Conservation (phyloP, 1,284 basidiomycete genomes). For the Cutaneotrichosporon cavernicola region DNA sequence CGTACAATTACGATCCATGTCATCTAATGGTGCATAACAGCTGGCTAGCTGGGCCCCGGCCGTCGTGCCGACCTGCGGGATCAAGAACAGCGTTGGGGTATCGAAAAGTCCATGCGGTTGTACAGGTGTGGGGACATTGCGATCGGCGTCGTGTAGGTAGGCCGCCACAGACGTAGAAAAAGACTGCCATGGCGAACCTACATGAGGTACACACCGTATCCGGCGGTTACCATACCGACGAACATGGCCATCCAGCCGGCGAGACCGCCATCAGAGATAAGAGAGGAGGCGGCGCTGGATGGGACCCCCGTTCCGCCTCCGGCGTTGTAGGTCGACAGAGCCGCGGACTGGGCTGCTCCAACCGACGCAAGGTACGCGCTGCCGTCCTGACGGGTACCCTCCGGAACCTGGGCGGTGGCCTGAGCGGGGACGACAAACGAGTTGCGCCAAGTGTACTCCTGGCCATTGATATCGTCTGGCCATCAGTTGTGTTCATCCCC, state of each 20-base stretch:
- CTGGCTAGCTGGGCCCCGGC: constrained; percentile 7
- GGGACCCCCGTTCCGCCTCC: neutral
- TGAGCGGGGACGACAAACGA: constrained; percentile 34
- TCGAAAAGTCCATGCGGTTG: constrained; percentile 7
- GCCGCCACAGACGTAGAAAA: neutral
- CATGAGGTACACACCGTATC: constrained; percentile 5
- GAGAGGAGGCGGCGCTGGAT: neutral
- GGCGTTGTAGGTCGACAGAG: neutral
- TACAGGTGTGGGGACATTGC: constrained; percentile 2
- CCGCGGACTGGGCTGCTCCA: constrained; percentile 2
- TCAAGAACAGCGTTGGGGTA: constrained; percentile 8
- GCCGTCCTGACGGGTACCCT: constrained; percentile 39
- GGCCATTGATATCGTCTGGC: constrained; percentile 26
- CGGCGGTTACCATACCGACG: constrained; percentile 7
- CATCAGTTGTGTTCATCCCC: neutral
- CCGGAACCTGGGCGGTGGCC: constrained; percentile 36
- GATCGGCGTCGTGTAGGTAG: neutral
- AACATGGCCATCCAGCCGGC: constrained; percentile 11
- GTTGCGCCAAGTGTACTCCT: constrained; percentile 41
- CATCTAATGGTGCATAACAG: constrained; percentile 10
- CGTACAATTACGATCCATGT: neutral
- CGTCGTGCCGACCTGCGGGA: constrained; percentile 8
- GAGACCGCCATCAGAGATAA: constrained; percentile 1
- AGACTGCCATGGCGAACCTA: neutral
- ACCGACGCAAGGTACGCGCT: constrained; percentile 28